A percentile compares a stretch with the other conserved stretches of the same genome.
These are phyloP conservation scores for Cantharellus cinnabarinus DNA, from an alignment of 768 basidiomycete genomes.

Conservation along the genomic window DNA sequence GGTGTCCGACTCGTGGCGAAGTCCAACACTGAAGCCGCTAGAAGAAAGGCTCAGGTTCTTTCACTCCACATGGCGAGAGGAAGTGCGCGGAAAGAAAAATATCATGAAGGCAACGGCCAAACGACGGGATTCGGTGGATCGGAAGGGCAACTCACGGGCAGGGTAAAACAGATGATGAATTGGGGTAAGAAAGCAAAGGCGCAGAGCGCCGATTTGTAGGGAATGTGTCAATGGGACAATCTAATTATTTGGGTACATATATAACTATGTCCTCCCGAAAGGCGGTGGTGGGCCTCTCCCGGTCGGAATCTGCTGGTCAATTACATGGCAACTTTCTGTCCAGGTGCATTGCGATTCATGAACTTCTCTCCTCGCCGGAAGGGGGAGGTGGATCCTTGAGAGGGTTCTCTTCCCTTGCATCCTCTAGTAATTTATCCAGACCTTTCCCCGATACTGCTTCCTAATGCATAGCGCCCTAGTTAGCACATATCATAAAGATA, in stretches of 20 bases:
- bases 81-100: neutral
- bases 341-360: slow-evolving; percentile 34
- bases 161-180: neutral
- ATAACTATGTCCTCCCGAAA: neutral
- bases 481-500: neutral
- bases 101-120: neutral
- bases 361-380: slow-evolving; percentile 11
- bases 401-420: slow-evolving; percentile 66
- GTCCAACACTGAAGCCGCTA: slow-evolving; percentile 23
- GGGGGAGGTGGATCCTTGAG: slow-evolving; percentile 37
- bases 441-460: slow-evolving; percentile 63
- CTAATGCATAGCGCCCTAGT: slow-evolving; percentile 20
- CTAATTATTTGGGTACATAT: neutral
- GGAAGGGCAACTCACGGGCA: neutral
- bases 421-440: slow-evolving; percentile 51
- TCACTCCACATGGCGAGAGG: neutral
- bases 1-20: slow-evolving; percentile 31
- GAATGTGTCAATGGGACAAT: neutral
- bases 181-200: neutral
- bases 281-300: slow-evolving; percentile 20
- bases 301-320: slow-evolving; percentile 42
- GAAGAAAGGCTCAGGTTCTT: neutral
- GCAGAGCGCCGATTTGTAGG: neutral
- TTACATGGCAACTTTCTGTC: slow-evolving; percentile 44
- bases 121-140: neutral